phyloP scores from a whole-genome alignment of 495 filamentous ascomycete species.

The Penicillium goetzii region DNA sequence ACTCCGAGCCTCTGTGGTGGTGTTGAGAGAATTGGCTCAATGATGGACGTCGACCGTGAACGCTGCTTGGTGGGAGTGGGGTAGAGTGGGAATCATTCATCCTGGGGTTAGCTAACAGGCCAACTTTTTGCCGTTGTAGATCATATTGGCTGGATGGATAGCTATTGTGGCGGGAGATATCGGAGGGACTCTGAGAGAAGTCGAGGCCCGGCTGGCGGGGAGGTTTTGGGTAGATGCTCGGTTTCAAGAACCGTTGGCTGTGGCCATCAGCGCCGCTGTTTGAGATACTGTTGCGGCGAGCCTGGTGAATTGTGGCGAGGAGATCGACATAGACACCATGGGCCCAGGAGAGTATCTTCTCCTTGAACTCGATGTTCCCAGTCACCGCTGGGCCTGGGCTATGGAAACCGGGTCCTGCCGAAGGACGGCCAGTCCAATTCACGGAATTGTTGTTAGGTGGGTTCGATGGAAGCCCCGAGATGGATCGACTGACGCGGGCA shows the following conservation, averaged over 20 bases:
- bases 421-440: constrained; percentile 34
- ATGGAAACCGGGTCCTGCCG: constrained; percentile 30
- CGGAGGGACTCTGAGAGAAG: constrained; percentile 38
- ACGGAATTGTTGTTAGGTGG: constrained; percentile 19
- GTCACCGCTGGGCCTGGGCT: constrained; percentile 27
- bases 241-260: constrained; percentile 49
- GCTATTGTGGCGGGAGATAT: constrained; percentile 47
- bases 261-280: constrained; percentile 39
- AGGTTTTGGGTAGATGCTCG: constrained; percentile 66
- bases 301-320: constrained; percentile 71
- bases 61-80: constrained; percentile 19
- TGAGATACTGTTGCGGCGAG: constrained; percentile 48
- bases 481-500: constrained; percentile 29
- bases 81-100: constrained; percentile 21
- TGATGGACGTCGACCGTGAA: constrained; percentile 34
- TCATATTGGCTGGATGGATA: constrained; percentile 48
- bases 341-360: constrained; percentile 81
- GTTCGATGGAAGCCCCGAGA: constrained; percentile 21
- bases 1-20: constrained; percentile 30
- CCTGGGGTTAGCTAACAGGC: constrained; percentile 15
- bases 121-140: constrained; percentile 29
- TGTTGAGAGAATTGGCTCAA: constrained; percentile 34
- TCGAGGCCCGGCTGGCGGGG: constrained; percentile 56
- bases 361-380: constrained; percentile 68
- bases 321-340: constrained; percentile 88